Base-by-base conservation (phyloP, 345 rosid genomes). In the Brassica carinata region DNA sequence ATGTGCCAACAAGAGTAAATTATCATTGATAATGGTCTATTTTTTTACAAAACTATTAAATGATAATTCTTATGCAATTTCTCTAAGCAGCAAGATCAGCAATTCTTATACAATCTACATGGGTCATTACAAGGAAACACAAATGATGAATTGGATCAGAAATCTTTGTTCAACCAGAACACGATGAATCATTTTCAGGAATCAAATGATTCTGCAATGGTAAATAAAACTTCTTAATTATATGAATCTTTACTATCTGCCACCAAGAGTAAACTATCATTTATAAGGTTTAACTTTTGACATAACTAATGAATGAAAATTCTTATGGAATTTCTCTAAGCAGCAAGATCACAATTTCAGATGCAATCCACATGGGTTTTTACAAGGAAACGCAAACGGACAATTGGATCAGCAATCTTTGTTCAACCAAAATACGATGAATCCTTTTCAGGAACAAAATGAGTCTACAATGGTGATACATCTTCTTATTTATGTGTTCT, bases 151-250 rank as follows among this genome's bases (percentile, higher is more conserved):
- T 3, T 15, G 13, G 58, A 71, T 36, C 77, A 64, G 34, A 43
- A 64, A 15, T 6, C 1, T 64, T 10, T 55, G 6, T 2, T 9
- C 33, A 36, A 53, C 14, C 33, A 48, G 59, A 76, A 36, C 31
- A 7, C 5, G 9, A 8, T 30, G 58, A 30, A 30, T 77, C n/a
- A 7, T 69, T 43, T 62, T 14, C 63, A 69, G 71, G 63, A 43
- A 5, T 69, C 63, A 43, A 45, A 40, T 67, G 5, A 5, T 45
- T 40, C 69, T 43, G 19, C 51, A 77, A 69, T 61, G 75, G 80
- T 77, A 77, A 40, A 3, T 2, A 27, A 17, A 58, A 23, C 1
- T 7, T 31, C 67, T 55, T 4, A 8, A 15, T 2, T 8, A 15
- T 43, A 27, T 48, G 23, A 71, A 10, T 70, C 23, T 51, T 45